phyloP scores from a whole-genome alignment of 1,139 yeast genomes.

The Blastobotrys capitulatus region DNA sequence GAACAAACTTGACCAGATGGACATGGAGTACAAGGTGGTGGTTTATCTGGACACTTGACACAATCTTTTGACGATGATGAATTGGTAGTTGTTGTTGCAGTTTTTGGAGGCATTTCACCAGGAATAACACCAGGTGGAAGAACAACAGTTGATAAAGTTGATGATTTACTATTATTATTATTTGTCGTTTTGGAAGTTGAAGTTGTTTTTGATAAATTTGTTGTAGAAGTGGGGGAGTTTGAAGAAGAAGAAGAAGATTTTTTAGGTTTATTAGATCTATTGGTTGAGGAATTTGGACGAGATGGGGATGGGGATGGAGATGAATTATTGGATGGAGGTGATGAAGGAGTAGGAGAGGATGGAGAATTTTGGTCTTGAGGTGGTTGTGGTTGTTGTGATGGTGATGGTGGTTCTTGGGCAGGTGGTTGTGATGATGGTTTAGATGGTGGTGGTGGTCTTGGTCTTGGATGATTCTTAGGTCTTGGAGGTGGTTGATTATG shows the following conservation, averaged over 20 bases:
- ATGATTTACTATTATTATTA: neutral
- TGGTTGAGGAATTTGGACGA: neutral
- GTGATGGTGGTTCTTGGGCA: neutral
- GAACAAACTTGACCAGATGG: constrained; percentile 22
- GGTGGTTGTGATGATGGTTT: no score
- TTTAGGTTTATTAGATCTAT: neutral
- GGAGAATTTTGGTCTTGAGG: neutral
- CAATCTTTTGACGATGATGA: neutral
- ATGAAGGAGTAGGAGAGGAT: neutral
- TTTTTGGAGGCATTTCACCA: neutral
- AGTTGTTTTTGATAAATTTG: no score
- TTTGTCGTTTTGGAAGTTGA: neutral
- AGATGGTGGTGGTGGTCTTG: neutral
- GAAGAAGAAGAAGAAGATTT: neutral
- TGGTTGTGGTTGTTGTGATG: neutral
- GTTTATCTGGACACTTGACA: constrained; percentile 10
- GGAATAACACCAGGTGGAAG: neutral
- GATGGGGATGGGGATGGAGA: neutral
- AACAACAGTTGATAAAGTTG: neutral
- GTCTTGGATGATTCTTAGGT: no score
- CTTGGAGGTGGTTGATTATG: no score
- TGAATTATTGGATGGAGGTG: neutral
- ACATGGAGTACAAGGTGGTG: constrained; percentile 16
- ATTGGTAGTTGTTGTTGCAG: neutral
- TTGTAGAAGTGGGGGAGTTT: neutral